Evolutionary conservation across 2,329 filamentous ascomycete species (phyloP).

Genomic region (Pyricularia grisea): DNA sequence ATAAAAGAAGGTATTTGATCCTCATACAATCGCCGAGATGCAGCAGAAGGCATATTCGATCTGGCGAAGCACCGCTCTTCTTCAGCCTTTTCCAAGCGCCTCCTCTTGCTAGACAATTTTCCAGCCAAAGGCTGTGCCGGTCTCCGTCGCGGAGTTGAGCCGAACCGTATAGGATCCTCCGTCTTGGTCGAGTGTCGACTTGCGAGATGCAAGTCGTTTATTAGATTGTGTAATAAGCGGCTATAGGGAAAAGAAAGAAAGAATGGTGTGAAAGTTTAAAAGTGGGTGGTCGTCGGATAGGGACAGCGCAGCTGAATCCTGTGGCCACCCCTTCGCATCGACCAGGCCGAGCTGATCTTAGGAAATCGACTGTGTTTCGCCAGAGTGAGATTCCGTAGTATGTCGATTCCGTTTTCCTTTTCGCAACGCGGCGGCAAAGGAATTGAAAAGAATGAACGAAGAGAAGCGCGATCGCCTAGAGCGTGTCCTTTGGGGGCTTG

Average conservation of each 20-base stretch:
- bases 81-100: conserved; percentile 1
- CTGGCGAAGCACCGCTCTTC: not conserved
- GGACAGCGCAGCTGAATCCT: conserved; percentile 48
- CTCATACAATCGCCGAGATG: conserved; percentile 52
- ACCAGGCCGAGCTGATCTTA: conserved; percentile 9
- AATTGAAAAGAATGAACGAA: not conserved
- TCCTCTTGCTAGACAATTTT: conserved; percentile 5
- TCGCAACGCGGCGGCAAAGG: not conserved
- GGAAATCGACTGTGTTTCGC: not conserved
- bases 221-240: not conserved
- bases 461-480: not conserved
- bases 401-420: not conserved
- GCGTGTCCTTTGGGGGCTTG: not conserved
- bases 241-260: not conserved
- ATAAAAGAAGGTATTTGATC: conserved; percentile 68
- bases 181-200: conserved; percentile 1
- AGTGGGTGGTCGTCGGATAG: conserved; percentile 4
- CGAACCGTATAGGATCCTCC: not conserved
- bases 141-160: not conserved
- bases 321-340: conserved; percentile 4
- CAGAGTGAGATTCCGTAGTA: not conserved
- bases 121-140: not conserved
- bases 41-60: conserved; percentile 23
- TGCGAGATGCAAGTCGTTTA: not conserved
- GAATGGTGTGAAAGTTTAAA: not conserved